Percentiles rank a stretch among this genome's conserved stretches.
Evolutionary conservation across 108 stramenopile species (phyloP).

Genomic region (Schizochytrium sp.): DNA sequence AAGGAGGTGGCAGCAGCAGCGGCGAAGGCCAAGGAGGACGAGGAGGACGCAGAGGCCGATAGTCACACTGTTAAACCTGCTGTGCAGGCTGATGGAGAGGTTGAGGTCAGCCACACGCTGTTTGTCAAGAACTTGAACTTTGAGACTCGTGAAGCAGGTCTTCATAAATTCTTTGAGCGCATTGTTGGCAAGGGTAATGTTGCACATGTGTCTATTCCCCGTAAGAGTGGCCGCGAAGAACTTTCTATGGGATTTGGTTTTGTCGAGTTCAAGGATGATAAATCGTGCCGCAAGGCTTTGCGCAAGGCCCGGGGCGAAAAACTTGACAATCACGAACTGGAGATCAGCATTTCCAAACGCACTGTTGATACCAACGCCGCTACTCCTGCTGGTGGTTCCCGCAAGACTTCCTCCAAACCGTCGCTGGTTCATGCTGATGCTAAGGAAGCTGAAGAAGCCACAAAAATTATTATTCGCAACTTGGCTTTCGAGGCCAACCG

Average conservation of each 20-base stretch:
- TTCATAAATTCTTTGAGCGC: slow-evolving; percentile 79
- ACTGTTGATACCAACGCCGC: neutral
- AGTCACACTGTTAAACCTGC: neutral
- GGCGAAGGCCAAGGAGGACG: neutral
- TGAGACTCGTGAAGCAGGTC: slow-evolving; percentile 83
- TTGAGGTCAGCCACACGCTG: slow-evolving; percentile 72
- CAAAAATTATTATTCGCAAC: slow-evolving; percentile 94
- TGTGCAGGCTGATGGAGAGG: neutral
- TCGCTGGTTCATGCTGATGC: neutral
- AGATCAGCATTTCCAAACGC: slow-evolving; percentile 85
- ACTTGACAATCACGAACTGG: slow-evolving; percentile 90
- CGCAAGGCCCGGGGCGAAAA: slow-evolving; percentile 83
- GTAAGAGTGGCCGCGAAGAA: slow-evolving; percentile 78
- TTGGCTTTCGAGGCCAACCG: slow-evolving; percentile 95
- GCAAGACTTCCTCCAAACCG: slow-evolving; percentile 24
- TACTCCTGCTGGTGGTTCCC: neutral
- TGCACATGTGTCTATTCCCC: slow-evolving; percentile 84
- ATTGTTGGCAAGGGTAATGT: slow-evolving; percentile 77
- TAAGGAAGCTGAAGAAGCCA: neutral
- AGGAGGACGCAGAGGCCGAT: neutral
- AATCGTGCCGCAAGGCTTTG: slow-evolving; percentile 82
- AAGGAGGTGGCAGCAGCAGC: slow-evolving; percentile 44
- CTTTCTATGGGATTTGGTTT: slow-evolving; percentile 97
- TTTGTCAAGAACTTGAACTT: slow-evolving; percentile 97
- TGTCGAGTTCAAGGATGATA: slow-evolving; percentile 88